These are phyloP conservation scores for Botryosphaeria dothidea DNA, from an alignment of 2,329 filamentous ascomycete species.

Conservation along the genomic window DNA sequence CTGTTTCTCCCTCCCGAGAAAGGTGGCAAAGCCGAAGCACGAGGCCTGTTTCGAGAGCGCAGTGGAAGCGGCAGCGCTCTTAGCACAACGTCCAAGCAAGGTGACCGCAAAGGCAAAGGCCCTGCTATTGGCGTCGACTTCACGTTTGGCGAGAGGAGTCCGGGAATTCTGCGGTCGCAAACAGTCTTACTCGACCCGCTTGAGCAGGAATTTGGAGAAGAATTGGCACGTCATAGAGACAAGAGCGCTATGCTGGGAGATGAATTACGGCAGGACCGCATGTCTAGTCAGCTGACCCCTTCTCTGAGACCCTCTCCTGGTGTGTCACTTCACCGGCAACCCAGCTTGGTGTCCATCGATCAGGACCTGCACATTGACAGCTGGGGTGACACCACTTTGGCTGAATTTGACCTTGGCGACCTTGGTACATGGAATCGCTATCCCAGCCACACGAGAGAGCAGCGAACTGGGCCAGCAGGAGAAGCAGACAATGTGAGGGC, in stretches of 20 bases:
- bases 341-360: neutral
- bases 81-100: neutral
- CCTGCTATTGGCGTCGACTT: neutral
- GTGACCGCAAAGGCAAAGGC: neutral
- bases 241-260: neutral
- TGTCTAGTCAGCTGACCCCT: neutral
- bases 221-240: neutral
- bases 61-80: constrained; percentile 5
- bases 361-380: neutral
- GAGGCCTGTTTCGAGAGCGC: constrained; percentile 5
- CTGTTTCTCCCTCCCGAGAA: constrained; percentile 37
- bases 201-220: neutral
- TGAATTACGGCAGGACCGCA: neutral
- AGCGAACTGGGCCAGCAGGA: constrained; percentile 43
- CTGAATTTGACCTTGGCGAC: constrained; percentile 4
- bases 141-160: neutral
- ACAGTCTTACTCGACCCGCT: constrained; percentile 8
- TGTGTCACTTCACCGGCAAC: neutral
- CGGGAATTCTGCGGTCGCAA: neutral
- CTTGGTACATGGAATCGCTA: constrained; percentile 48
- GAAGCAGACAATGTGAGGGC: constrained; percentile 39
- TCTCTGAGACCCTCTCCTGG: neutral
- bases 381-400: neutral
- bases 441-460: constrained; percentile 46
- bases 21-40: constrained; percentile 24